phyloP scores from a whole-genome alignment of 2,329 filamentous ascomycete genomes.

The Penicillium sp. region DNA sequence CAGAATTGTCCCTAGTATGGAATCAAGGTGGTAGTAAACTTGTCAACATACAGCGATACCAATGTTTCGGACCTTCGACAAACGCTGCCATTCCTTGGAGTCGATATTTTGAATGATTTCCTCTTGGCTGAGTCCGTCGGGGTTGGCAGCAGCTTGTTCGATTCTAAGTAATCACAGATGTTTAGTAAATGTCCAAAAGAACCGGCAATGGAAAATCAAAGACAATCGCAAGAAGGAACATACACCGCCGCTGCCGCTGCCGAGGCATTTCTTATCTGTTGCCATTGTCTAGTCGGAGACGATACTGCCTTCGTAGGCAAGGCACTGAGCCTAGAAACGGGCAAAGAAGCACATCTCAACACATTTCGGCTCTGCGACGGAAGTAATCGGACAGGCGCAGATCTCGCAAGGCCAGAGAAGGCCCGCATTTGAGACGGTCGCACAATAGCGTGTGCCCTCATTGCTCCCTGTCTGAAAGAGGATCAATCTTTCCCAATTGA shows the following conservation, averaged over 20 bases:
- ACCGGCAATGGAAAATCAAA: background rate
- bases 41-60: conserved; percentile 71
- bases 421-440: conserved; percentile 36
- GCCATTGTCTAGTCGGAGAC: conserved; percentile 32
- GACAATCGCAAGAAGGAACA: background rate
- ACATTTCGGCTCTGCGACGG: conserved; percentile 33
- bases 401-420: conserved; percentile 33
- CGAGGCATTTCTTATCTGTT: conserved; percentile 42
- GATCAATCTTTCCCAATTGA: background rate
- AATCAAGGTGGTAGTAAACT: background rate
- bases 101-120: conserved; percentile 75
- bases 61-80: conserved; percentile 87
- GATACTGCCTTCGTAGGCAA: conserved; percentile 19
- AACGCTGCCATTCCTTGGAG: conserved; percentile 70
- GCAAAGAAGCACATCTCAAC: conserved; percentile 37
- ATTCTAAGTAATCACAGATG: background rate
- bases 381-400: conserved; percentile 24
- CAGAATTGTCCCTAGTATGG: conserved; percentile 4
- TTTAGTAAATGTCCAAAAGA: background rate
- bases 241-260: conserved; percentile 38
- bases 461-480: conserved; percentile 21
- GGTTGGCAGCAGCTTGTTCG: conserved; percentile 55
- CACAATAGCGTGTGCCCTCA: conserved; percentile 40
- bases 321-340: conserved; percentile 31
- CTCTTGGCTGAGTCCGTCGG: conserved; percentile 56